These are phyloP conservation scores for Amanita pseudoporphyria DNA, from an alignment of 768 basidiomycete species.

Conservation along the genomic window DNA sequence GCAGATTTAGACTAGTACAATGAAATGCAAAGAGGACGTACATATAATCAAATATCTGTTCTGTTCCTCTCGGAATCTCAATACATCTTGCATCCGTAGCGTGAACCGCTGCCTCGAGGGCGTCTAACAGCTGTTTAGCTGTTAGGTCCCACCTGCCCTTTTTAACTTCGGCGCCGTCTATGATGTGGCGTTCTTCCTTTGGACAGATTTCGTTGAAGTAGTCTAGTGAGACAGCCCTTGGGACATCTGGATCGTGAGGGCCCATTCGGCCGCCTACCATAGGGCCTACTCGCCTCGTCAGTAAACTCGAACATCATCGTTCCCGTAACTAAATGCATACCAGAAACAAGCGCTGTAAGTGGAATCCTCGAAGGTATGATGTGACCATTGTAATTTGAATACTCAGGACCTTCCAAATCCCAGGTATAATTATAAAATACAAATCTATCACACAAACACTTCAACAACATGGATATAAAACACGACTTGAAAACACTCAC, in stretches of 20 bases:
- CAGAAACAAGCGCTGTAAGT: conserved; percentile 1
- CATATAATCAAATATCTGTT: conserved; percentile 6
- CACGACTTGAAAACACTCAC: not conserved
- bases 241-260: not conserved
- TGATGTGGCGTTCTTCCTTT: conserved; percentile 1
- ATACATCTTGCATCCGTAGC: conserved; percentile 7
- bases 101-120: not conserved
- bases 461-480: not conserved
- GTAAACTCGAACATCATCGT: not conserved
- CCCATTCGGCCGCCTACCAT: conserved; percentile 6
- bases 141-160: not conserved
- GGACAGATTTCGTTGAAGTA: conserved; percentile 9
- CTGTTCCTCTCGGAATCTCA: conserved; percentile 5
- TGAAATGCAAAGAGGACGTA: not conserved
- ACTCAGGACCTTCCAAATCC: not conserved
- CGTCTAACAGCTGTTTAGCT: conserved; percentile 1
- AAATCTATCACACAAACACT: not conserved
- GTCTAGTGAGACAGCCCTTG: conserved; percentile 7
- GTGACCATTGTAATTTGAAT: conserved; percentile 1
- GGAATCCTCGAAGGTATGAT: conserved; percentile 5
- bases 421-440: conserved; percentile 8
- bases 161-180: not conserved
- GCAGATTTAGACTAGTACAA: not conserved
- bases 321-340: not conserved
- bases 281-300: not conserved